Evolutionary conservation across 441 rosid genomes (phyloP).

Genomic region (Croton laevigatus): DNA sequence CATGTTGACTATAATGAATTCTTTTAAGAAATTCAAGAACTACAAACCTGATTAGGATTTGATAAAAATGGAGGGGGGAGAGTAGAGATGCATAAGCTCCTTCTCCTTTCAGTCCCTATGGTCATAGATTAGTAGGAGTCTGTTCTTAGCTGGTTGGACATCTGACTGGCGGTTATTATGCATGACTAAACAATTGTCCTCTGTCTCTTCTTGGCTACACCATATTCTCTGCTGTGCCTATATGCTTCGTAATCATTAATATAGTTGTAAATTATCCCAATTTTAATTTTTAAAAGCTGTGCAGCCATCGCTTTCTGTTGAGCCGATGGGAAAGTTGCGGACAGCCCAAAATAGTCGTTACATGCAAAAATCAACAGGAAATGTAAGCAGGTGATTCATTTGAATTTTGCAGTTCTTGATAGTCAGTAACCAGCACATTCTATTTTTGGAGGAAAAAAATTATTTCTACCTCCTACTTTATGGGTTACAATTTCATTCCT

Average conservation of each 20-base stretch:
- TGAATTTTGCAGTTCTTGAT: constrained; percentile 1
- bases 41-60: background rate
- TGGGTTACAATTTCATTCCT: constrained; percentile 14
- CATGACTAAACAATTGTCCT: background rate
- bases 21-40: constrained; percentile 1
- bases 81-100: background rate
- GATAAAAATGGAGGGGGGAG: background rate
- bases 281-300: constrained; percentile 19
- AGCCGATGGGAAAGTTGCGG: constrained; percentile 83
- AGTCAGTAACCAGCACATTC: constrained; percentile 6
- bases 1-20: background rate
- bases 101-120: background rate
- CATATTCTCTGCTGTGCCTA: background rate
- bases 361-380: constrained; percentile 84
- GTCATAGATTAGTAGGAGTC: background rate
- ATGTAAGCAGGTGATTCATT: constrained; percentile 63
- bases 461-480: background rate
- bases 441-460: background rate
- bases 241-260: constrained; percentile 10
- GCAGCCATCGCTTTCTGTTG: constrained; percentile 63
- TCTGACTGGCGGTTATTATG: background rate
- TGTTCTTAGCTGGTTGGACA: background rate
- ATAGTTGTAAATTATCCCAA: constrained; percentile 1
- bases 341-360: constrained; percentile 85
- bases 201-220: background rate